These are phyloP conservation scores for Saitozyma sp. DNA, from an alignment of 768 basidiomycete species.

Conservation along the genomic window DNA sequence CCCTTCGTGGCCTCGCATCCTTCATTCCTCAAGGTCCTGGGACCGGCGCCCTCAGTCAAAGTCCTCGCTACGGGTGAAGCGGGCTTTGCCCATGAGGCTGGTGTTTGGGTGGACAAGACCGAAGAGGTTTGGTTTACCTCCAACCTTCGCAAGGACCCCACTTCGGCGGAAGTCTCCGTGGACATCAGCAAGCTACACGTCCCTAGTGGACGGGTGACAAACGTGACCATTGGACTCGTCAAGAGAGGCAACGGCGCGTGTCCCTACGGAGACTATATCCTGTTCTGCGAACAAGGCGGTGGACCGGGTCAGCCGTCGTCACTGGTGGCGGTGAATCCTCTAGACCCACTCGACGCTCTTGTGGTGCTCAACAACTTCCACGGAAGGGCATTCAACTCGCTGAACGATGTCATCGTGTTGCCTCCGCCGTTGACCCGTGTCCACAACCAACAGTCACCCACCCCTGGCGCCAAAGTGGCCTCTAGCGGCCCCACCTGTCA, in stretches of 20 bases:
- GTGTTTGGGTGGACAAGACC: conserved; percentile 7
- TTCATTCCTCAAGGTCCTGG: conserved; percentile 11
- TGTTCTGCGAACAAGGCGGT: conserved; percentile 32
- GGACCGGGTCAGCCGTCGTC: conserved; percentile 6
- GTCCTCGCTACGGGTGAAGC: conserved; percentile 3
- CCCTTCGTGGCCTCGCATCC: conserved; percentile 13
- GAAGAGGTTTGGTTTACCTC: conserved; percentile 25
- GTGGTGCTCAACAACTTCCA: conserved; percentile 28
- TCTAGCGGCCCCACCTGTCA: conserved; percentile 22
- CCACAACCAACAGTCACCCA: background rate
- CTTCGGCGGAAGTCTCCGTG: background rate
- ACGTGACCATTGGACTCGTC: background rate
- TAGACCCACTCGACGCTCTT: background rate
- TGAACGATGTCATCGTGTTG: conserved; percentile 31
- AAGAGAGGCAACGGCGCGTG: conserved; percentile 22
- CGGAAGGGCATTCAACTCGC: conserved; percentile 29
- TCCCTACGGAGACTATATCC: conserved; percentile 10
- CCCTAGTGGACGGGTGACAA: background rate
- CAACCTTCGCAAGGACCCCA: conserved; percentile 6
- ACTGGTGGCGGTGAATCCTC: conserved; percentile 21
- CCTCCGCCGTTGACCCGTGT: conserved; percentile 8
- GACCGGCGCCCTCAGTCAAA: conserved; percentile 2
- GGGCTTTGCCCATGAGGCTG: conserved; percentile 28
- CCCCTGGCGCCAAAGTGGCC: conserved; percentile 8
- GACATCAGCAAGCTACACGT: conserved; percentile 12